phyloP scores from a whole-genome alignment of 2,329 filamentous ascomycete genomes.

The Ampelomyces quisqualis region DNA sequence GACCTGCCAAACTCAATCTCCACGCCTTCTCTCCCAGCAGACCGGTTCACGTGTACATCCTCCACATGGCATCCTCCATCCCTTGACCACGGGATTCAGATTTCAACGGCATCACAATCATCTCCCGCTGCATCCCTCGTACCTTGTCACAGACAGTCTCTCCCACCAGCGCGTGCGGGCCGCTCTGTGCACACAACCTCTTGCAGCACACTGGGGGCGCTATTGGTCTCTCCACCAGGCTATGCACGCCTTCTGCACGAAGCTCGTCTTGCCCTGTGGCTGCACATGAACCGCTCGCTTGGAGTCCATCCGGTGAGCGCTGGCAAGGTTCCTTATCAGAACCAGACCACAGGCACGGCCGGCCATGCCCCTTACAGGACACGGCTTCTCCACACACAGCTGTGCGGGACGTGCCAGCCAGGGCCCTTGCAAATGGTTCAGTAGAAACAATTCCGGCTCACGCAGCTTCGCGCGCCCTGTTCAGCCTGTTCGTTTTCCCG shows the following conservation, averaged over 20 bases:
- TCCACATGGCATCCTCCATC: too few relatives aligned
- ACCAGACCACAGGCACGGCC: slow-evolving; percentile 25
- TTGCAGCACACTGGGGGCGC: slow-evolving; percentile 8
- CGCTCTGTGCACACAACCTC: slow-evolving; percentile 7
- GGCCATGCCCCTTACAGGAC: slow-evolving; percentile 19
- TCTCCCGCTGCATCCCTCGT: background rate
- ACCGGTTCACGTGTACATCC: too few relatives aligned
- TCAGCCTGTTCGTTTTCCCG: slow-evolving; percentile 16
- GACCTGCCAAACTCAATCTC: too few relatives aligned
- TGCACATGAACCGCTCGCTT: slow-evolving; percentile 25
- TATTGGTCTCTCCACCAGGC: slow-evolving; percentile 16
- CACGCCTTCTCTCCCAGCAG: too few relatives aligned
- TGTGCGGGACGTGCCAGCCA: slow-evolving; percentile 28
- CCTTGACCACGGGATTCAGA: background rate
- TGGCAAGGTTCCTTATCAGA: slow-evolving; percentile 38
- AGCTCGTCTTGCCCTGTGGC: slow-evolving; percentile 23
- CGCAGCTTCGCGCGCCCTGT: slow-evolving; percentile 12
- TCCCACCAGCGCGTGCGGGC: slow-evolving; percentile 13
- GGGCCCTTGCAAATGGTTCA: slow-evolving; percentile 28
- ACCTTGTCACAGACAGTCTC: slow-evolving; percentile 26
- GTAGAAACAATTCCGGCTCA: slow-evolving; percentile 30
- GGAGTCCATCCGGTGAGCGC: slow-evolving; percentile 9
- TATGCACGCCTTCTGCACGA: slow-evolving; percentile 16
- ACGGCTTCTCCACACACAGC: slow-evolving; percentile 28
- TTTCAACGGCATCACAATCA: background rate